phyloP scores from a whole-genome alignment of 345 rosid genomes.

The Melaleuca quinquenervia region DNA sequence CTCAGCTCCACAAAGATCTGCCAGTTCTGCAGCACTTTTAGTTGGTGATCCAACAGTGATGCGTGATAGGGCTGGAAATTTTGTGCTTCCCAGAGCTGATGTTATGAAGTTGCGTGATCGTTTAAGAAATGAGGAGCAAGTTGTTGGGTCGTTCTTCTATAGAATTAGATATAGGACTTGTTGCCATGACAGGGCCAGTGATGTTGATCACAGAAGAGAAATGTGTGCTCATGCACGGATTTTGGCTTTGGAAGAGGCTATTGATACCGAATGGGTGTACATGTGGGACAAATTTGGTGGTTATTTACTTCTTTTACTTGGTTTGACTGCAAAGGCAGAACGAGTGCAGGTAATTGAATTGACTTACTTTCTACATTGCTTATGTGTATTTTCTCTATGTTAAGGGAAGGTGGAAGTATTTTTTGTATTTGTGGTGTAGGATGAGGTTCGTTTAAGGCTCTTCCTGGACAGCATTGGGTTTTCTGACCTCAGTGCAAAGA shows the following conservation, averaged over 20 bases:
- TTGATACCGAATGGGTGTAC: slow-evolving; percentile 99
- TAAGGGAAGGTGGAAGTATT: background rate
- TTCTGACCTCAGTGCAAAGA: slow-evolving; percentile 92
- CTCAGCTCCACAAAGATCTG: slow-evolving; percentile 99
- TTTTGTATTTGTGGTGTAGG: slow-evolving; percentile 31
- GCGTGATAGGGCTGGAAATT: slow-evolving; percentile 94
- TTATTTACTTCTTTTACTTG: slow-evolving; percentile 84
- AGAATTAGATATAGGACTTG: slow-evolving; percentile 54
- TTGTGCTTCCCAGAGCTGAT: slow-evolving; percentile 98
- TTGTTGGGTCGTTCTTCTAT: slow-evolving; percentile 65
- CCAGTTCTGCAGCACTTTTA: slow-evolving; percentile 98
- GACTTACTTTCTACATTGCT: background rate
- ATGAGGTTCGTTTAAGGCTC: slow-evolving; percentile 94
- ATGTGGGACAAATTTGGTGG: slow-evolving; percentile 99
- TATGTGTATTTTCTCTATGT: background rate
- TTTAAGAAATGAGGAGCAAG: slow-evolving; percentile 83
- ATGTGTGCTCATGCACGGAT: slow-evolving; percentile 99
- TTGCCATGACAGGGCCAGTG: slow-evolving; percentile 43
- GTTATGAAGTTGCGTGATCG: slow-evolving; percentile 97
- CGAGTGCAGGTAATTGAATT: slow-evolving; percentile 68
- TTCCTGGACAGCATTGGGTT: slow-evolving; percentile 99
- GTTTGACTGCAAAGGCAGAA: slow-evolving; percentile 97
- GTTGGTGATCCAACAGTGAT: slow-evolving; percentile 91
- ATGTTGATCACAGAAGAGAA: slow-evolving; percentile 82
- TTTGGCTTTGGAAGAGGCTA: slow-evolving; percentile 96